phyloP scores from a whole-genome alignment of 306 rosid species.

The Amphicarpaea edgeworthii region DNA sequence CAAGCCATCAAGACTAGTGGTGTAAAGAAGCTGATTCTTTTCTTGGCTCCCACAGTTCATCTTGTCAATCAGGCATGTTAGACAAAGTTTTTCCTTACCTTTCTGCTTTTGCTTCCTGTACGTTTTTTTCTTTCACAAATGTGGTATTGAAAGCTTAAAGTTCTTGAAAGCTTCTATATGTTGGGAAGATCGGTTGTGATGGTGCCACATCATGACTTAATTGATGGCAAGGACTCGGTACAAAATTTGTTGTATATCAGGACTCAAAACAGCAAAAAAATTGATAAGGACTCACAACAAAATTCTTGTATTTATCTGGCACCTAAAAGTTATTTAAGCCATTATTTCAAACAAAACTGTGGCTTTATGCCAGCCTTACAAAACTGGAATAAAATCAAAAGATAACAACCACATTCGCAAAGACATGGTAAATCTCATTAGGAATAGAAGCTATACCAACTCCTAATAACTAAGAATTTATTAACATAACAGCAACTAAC shows the following conservation, averaged over 20 bases:
- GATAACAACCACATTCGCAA: neutral
- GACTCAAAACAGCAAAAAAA: no score
- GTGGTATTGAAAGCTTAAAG: neutral
- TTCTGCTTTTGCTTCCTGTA: neutral
- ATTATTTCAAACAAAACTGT: neutral
- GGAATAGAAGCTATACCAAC: neutral
- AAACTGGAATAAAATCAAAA: neutral
- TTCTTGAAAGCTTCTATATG: no score
- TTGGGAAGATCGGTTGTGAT: no score
- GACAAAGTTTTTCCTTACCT: neutral
- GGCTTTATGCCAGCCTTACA: neutral
- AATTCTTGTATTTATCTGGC: no score
- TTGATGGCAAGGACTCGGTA: no score
- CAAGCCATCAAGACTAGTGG: conserved; percentile 55
- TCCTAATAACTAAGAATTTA: neutral
- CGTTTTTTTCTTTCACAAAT: neutral
- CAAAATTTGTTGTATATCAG: no score
- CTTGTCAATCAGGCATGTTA: conserved; percentile 78
- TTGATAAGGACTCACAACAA: no score
- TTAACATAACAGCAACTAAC: neutral
- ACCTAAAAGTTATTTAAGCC: no score
- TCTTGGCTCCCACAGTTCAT: conserved; percentile 93
- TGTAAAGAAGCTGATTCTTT: conserved; percentile 56
- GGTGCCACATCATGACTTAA: no score
- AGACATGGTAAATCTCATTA: neutral